Conservation (phyloP, 176 grass and related monocot genomes). For the Musa beccarii region DNA sequence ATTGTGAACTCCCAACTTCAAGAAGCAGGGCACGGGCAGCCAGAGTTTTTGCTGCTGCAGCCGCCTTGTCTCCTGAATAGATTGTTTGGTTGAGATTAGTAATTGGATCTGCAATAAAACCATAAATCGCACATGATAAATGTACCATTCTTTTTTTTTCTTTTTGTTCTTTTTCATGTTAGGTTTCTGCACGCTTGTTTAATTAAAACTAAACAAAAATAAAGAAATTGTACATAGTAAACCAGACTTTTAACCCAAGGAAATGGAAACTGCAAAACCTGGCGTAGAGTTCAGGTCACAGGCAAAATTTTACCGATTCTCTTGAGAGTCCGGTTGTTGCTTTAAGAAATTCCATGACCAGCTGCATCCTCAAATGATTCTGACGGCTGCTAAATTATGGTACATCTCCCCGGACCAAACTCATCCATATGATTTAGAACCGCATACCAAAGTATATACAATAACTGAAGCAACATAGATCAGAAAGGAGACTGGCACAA, state of each 20-base stretch:
- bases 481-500: conserved; percentile 91
- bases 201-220: neutral
- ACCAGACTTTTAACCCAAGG: neutral
- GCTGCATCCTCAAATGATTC: too few species aligned
- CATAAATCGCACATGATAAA: too few species aligned
- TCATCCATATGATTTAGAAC: neutral
- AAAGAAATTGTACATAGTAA: neutral
- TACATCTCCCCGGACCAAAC: too few species aligned
- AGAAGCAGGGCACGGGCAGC: too few species aligned
- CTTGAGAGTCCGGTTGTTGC: too few species aligned
- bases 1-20: too few species aligned
- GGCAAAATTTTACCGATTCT: too few species aligned
- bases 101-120: too few species aligned
- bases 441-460: neutral
- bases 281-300: neutral
- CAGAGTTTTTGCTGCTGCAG: too few species aligned
- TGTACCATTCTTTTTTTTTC: neutral
- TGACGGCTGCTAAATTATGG: neutral
- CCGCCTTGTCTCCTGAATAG: too few species aligned
- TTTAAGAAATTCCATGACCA: too few species aligned
- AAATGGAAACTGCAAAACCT: neutral
- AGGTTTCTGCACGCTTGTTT: neutral
- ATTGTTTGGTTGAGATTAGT: too few species aligned
- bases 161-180: neutral
- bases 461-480: neutral